Percentiles rank a stretch among this genome's conserved stretches.
These are phyloP conservation scores for Ballota nigra DNA, from an alignment of 257 asterid genomes.

Conservation along the genomic window DNA sequence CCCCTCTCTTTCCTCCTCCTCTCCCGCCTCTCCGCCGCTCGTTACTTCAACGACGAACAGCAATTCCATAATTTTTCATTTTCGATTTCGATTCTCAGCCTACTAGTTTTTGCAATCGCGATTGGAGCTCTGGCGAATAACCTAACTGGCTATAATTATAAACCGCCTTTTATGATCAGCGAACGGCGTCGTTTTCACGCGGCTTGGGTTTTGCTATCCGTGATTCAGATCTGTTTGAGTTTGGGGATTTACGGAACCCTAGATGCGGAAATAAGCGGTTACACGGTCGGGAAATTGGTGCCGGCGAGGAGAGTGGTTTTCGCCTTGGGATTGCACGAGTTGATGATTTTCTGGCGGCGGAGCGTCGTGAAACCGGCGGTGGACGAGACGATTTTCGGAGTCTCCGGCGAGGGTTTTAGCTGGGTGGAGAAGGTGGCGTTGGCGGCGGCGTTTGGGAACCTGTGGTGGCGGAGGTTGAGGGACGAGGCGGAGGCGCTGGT, in stretches of 20 bases:
- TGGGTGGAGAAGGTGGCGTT: slow-evolving; percentile 50
- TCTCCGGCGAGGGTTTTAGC: slow-evolving; percentile 22
- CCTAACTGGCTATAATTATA: slow-evolving; percentile 12
- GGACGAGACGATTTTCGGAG: slow-evolving; percentile 53
- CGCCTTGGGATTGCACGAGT: slow-evolving; percentile 61
- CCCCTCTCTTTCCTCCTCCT: slow-evolving; percentile 68
- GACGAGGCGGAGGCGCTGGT: slow-evolving; percentile 66
- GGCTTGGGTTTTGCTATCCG: slow-evolving; percentile 41
- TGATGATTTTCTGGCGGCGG: slow-evolving; percentile 52
- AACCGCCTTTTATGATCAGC: background rate
- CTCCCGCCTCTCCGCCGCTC: slow-evolving; percentile 55
- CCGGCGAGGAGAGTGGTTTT: slow-evolving; percentile 33
- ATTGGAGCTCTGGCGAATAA: slow-evolving; percentile 31
- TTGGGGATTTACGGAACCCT: slow-evolving; percentile 50
- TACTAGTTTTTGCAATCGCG: slow-evolving; percentile 33
- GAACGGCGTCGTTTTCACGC: slow-evolving; percentile 24
- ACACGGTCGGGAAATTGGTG: slow-evolving; percentile 10
- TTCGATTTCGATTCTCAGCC: slow-evolving; percentile 21
- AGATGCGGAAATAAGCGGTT: slow-evolving; percentile 33
- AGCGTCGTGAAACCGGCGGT: slow-evolving; percentile 58
- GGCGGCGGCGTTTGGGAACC: slow-evolving; percentile 47
- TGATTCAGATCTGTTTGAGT: slow-evolving; percentile 39
- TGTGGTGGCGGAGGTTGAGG: slow-evolving; percentile 81
- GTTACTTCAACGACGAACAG: slow-evolving; percentile 22
- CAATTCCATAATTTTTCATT: background rate